Evolutionary conservation across 257 asterid genomes (phyloP).

Genomic region (Fraxinus quadrangulata): DNA sequence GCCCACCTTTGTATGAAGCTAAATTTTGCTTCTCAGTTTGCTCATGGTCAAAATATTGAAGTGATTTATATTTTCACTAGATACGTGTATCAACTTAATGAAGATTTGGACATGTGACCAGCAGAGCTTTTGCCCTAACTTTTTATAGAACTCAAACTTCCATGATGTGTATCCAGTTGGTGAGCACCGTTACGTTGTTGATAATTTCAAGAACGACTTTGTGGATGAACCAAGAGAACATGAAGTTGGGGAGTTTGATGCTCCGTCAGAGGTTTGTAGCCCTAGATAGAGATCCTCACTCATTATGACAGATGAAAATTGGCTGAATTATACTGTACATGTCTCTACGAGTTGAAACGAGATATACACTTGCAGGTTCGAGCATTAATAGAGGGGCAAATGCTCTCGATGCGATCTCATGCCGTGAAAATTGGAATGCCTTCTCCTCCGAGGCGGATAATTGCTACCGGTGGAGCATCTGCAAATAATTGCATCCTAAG

Average conservation of each 20-base stretch:
- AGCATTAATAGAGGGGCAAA: slow-evolving; percentile 69
- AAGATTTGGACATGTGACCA: not conserved
- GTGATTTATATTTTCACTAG: not conserved
- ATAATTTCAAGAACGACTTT: slow-evolving; percentile 36
- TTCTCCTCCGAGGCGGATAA: slow-evolving; percentile 65
- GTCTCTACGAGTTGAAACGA: not conserved
- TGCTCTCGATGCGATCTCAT: slow-evolving; percentile 76
- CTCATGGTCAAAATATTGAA: not conserved
- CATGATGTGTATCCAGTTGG: slow-evolving; percentile 49
- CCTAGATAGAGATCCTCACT: not conserved
- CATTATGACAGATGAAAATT: not conserved
- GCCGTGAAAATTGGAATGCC: slow-evolving; percentile 74
- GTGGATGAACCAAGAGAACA: slow-evolving; percentile 39
- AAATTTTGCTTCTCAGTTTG: not conserved
- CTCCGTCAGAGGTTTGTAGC: slow-evolving; percentile 63
- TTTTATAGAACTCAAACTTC: slow-evolving; percentile 1
- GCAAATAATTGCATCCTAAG: slow-evolving; percentile 53
- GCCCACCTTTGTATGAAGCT: not conserved
- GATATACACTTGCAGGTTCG: slow-evolving; percentile 50
- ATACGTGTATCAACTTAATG: not conserved
- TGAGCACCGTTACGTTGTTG: slow-evolving; percentile 56
- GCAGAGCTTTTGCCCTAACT: not conserved
- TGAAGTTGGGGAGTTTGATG: slow-evolving; percentile 52
- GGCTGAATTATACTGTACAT: not conserved
- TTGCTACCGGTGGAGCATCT: slow-evolving; percentile 83